Percentiles rank a stretch among this genome's conserved stretches.
Evolutionary conservation across 129 eudicot genomes (phyloP).

Genomic region (Escallonia rubra): DNA sequence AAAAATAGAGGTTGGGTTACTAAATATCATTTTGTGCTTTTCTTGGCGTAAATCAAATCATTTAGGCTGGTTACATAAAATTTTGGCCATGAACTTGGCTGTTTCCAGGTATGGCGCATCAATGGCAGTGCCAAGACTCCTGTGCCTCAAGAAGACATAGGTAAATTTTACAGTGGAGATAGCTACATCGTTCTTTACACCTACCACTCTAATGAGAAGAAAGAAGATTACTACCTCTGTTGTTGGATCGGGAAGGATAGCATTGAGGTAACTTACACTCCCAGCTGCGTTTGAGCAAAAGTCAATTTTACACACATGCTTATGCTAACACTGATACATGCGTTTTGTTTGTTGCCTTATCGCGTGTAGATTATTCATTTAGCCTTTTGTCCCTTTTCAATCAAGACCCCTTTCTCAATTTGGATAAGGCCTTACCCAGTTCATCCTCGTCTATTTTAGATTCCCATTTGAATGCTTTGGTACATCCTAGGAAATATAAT

Average conservation of each 20-base stretch:
- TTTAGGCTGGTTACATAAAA: neutral
- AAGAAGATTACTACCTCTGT: conserved; percentile 89
- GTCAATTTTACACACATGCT: neutral
- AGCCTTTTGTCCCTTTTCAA: no score
- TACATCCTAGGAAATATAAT: no score
- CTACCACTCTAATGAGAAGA: conserved; percentile 86
- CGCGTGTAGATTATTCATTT: no score
- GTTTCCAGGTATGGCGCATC: conserved; percentile 79
- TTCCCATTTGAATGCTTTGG: no score
- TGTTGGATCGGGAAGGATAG: conserved; percentile 98
- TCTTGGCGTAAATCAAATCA: neutral
- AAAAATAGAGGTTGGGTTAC: conserved; percentile 66
- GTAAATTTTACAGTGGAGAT: conserved; percentile 97
- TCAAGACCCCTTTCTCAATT: no score
- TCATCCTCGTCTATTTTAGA: no score
- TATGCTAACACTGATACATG: neutral
- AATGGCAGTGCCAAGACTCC: conserved; percentile 88
- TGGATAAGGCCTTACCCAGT: no score
- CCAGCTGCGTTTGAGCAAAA: neutral
- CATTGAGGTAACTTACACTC: conserved; percentile 52
- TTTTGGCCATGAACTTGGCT: conserved; percentile 9
- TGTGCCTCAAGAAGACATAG: conserved; percentile 70
- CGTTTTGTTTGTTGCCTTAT: neutral
- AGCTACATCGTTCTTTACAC: conserved; percentile 94
- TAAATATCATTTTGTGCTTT: neutral